A percentile compares a stretch with the other conserved stretches of the same genome.
These are phyloP conservation scores for Pezizomycotina sp. DNA, from an alignment of 2,329 filamentous ascomycete species.

Conservation along the genomic window DNA sequence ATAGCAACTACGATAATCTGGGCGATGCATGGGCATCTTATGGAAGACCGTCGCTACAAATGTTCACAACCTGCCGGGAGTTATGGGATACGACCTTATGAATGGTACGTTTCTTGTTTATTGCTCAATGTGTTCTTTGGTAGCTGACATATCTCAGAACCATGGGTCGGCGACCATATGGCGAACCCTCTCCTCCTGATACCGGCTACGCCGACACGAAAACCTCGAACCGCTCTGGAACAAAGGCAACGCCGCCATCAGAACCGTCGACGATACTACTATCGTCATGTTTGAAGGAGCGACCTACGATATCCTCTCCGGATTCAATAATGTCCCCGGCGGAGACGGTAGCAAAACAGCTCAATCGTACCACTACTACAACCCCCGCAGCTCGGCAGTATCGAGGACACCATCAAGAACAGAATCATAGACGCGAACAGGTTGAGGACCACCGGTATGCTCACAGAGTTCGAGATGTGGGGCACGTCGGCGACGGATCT, in stretches of 20 bases:
- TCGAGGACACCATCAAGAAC: conserved; percentile 17
- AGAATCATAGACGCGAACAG: conserved; percentile 14
- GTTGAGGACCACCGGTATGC: conserved; percentile 10
- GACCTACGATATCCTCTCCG: conserved; percentile 14
- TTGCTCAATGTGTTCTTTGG: no score
- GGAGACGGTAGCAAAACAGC: conserved; percentile 18
- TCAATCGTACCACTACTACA: conserved; percentile 19
- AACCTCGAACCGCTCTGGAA: conserved; percentile 18
- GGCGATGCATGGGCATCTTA: conserved; percentile 16
- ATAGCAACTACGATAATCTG: conserved; percentile 17
- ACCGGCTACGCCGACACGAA: conserved; percentile 9
- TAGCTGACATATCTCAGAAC: conserved; percentile 10
- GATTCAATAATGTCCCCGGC: conserved; percentile 18
- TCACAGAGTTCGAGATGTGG: conserved; percentile 16
- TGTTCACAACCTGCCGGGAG: conserved; percentile 5
- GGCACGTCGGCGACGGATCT: neutral
- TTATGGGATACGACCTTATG: conserved; percentile 19
- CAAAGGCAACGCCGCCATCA: conserved; percentile 16
- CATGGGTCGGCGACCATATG: conserved; percentile 17
- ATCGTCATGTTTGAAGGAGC: conserved; percentile 18
- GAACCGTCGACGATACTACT: conserved; percentile 12
- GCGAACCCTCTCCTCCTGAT: conserved; percentile 15
- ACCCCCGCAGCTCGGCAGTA: conserved; percentile 12
- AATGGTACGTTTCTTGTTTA: conserved; percentile 8
- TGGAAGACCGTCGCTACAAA: conserved; percentile 14